phyloP scores from a whole-genome alignment of 805 yeast species.

The Geotrichum ghanense region DNA sequence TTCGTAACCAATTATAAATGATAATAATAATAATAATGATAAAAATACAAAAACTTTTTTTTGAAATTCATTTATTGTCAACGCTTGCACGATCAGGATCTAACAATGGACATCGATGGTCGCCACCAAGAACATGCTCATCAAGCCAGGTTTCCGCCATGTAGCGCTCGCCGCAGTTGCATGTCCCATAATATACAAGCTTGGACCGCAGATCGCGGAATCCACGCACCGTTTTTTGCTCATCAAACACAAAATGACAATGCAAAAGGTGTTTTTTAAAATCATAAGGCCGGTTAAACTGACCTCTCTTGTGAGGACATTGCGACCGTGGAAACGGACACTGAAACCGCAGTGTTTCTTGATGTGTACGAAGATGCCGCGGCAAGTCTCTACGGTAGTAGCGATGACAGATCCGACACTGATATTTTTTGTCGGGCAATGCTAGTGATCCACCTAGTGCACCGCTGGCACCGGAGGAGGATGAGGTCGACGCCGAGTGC shows the following conservation, averaged over 20 bases:
- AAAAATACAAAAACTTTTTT: no score
- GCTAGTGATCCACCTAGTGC: not conserved
- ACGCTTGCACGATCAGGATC: not conserved
- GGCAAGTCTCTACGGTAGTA: conserved; percentile 48
- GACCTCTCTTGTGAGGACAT: conserved; percentile 50
- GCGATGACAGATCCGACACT: conserved; percentile 43
- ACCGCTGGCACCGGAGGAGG: not conserved
- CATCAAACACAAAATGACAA: conserved; percentile 46
- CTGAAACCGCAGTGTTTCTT: conserved; percentile 40
- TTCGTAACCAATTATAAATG: no score
- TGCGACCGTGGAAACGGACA: conserved; percentile 46
- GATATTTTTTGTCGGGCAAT: conserved; percentile 12
- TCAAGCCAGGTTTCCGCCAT: conserved; percentile 47
- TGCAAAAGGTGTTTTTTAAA: conserved; percentile 54
- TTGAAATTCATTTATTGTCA: not conserved
- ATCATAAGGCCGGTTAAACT: conserved; percentile 58
- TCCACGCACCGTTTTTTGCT: conserved; percentile 30
- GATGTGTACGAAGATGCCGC: conserved; percentile 53
- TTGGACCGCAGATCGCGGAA: conserved; percentile 43
- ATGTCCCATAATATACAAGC: conserved; percentile 38
- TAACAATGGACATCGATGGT: conserved; percentile 9
- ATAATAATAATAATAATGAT: no score
- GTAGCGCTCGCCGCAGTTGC: conserved; percentile 40
- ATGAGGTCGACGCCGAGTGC: not conserved
- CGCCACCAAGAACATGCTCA: conserved; percentile 31